These are phyloP conservation scores for Gaeumannomyces sp. DNA, from an alignment of 2,329 filamentous ascomycete genomes.

Conservation along the genomic window DNA sequence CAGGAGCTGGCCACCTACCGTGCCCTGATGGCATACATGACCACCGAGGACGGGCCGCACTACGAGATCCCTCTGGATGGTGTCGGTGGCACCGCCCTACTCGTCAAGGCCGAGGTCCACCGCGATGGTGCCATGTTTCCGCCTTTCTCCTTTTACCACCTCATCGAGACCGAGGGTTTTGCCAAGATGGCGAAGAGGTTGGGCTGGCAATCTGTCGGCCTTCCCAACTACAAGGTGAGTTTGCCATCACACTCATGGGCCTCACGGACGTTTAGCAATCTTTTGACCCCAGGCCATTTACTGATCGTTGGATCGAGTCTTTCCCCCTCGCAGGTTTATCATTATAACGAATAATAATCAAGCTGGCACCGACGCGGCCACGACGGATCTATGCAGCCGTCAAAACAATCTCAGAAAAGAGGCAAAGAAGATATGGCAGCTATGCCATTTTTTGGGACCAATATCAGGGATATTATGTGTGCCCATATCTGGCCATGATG, in stretches of 20 bases:
- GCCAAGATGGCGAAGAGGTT: constrained; percentile 91
- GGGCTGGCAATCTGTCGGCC: constrained; percentile 78
- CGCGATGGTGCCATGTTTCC: constrained; percentile 98
- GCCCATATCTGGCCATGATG: not conserved
- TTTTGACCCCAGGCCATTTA: not conserved
- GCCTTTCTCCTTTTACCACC: constrained; percentile 88
- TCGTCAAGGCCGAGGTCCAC: constrained; percentile 96
- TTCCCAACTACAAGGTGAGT: constrained; percentile 92
- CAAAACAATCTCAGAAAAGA: not conserved
- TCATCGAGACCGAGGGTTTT: constrained; percentile 97
- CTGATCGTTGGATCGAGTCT: constrained; percentile 6
- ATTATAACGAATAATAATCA: constrained; percentile 72
- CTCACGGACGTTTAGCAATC: not conserved
- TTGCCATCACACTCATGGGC: not conserved
- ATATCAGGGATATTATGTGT: not conserved
- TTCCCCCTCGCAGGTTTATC: constrained; percentile 61
- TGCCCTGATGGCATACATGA: constrained; percentile 82
- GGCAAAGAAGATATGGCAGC: not conserved
- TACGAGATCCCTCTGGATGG: constrained; percentile 76
- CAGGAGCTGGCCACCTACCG: constrained; percentile 88
- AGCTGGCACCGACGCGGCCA: not conserved
- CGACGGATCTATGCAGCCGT: not conserved
- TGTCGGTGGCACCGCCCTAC: constrained; percentile 83
- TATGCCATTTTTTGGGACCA: not conserved
- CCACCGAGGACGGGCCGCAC: constrained; percentile 45